Evolutionary conservation across 257 asterid species (phyloP), one percentile per base, ranked within the genome.

Genomic region (Nemophila menziesii): DNA sequence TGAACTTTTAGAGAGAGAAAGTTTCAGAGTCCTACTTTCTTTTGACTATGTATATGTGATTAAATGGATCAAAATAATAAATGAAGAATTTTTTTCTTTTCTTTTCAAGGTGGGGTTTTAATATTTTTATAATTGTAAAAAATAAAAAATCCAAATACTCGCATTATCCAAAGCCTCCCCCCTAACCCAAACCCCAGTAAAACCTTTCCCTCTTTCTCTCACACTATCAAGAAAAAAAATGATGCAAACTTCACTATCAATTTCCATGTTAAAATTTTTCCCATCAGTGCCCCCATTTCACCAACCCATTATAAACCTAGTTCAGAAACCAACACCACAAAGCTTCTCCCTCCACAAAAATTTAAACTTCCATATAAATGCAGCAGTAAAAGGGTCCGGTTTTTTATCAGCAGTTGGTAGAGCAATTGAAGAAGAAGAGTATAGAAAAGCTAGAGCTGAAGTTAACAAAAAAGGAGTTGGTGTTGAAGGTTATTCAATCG

Each of bases 371-470:
- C 8, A 29, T 13, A 29, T 23, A 27, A 22, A 33, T 20, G 67
- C 67, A 24, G 60, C 49, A n/a, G n/a, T n/a, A 15, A 69, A 48
- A 57, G 62, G 65, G 7, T 37, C 63, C 22, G 96, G 86, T 14
- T 78, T 89, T 64, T 46, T 80, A 63, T 72, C 93, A 38, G 74
- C 93, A 53, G 66, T 90, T 33, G 93, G 92, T 63, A 81, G 83
- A 41, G 83, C 81, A 26, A 85, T 90, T 3, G 96, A 85, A 48
- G 98, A 84, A 51, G 94, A 90, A 54, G 96, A 81, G 75, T 90
- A 80, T 73, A 66, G 98, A 48, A 90, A 71, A 65, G 96, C 98
- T 11, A 68, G 96, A 65, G 87, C 93, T 5, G 93, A 84, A 80
- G 96, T 90, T 18, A 56, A 75, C 52, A 55, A 72, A 2, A 77